Percentiles rank a stretch among this genome's conserved stretches.
Conservation (phyloP, 768 basidiomycete species). For the Coprinopsis cinerea region DNA sequence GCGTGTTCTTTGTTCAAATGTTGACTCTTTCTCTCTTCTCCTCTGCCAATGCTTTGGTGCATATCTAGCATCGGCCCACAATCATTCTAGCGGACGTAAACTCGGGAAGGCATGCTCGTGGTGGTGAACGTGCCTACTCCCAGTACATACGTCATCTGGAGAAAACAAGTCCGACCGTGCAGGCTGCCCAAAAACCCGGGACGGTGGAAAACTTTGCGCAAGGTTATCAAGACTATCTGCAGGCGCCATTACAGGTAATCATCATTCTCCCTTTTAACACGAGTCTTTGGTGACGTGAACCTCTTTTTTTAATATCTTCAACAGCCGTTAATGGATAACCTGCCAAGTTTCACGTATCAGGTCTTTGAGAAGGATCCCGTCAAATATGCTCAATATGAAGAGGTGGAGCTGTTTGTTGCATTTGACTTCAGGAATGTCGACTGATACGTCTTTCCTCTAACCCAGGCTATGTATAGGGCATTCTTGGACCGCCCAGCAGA, state of each 20-base stretch:
- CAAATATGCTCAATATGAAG: slow-evolving; percentile 94
- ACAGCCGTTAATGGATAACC: slow-evolving; percentile 95
- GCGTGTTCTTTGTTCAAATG: slow-evolving; percentile 9
- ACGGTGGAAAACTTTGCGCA: slow-evolving; percentile 88
- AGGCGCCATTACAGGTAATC: slow-evolving; percentile 85
- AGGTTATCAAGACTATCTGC: slow-evolving; percentile 93
- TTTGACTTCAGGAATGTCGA: slow-evolving; percentile 5
- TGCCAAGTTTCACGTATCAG: slow-evolving; percentile 93
- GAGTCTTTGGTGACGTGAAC: slow-evolving; percentile 1
- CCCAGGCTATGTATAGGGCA: slow-evolving; percentile 74
- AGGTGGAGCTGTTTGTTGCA: slow-evolving; percentile 38
- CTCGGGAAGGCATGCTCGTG: slow-evolving; percentile 61
- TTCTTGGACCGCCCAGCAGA: slow-evolving; percentile 63
- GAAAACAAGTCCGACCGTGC: slow-evolving; percentile 62
- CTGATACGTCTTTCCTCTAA: neutral
- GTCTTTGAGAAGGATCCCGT: slow-evolving; percentile 97
- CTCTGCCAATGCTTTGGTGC: neutral
- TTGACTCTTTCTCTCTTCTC: slow-evolving; percentile 16
- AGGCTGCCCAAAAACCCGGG: slow-evolving; percentile 58
- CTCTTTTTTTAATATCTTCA: too few relatives aligned
- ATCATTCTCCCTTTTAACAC: slow-evolving; percentile 2
- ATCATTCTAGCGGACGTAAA: slow-evolving; percentile 74
- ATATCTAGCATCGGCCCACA: slow-evolving; percentile 70
- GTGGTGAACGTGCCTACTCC: slow-evolving; percentile 82
- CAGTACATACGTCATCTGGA: slow-evolving; percentile 87